Conservation (phyloP, 1,284 basidiomycete species). For the Gomphus bonarii region DNA sequence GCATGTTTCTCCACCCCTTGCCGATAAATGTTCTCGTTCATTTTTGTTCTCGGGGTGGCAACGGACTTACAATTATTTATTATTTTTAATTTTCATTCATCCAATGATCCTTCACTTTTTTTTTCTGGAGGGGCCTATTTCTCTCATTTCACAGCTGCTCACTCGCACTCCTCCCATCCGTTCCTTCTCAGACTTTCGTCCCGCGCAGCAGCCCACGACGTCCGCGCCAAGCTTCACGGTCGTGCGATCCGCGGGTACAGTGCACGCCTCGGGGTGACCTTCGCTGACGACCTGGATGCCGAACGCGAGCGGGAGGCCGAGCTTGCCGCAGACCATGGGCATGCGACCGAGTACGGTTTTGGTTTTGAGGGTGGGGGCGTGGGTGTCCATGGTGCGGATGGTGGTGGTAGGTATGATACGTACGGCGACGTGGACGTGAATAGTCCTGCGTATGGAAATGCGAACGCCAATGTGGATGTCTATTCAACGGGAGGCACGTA, state of each 20-base stretch:
- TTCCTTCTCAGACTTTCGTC: constrained; percentile 43
- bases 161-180: neutral
- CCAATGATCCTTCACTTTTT: neutral
- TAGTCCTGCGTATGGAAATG: neutral
- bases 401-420: neutral
- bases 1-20: too few relatives aligned
- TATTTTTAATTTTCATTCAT: too few relatives aligned
- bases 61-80: too few relatives aligned
- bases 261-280: neutral
- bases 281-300: neutral
- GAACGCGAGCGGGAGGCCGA: neutral
- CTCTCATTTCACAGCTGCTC: neutral
- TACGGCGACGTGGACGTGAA: neutral
- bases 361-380: neutral
- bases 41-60: too few relatives aligned
- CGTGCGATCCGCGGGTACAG: constrained; percentile 57
- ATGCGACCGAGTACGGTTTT: neutral
- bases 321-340: neutral
- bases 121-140: neutral
- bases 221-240: constrained; percentile 62
- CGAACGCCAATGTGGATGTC: neutral
- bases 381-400: neutral
- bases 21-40: too few relatives aligned
- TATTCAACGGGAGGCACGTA: neutral
- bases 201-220: constrained; percentile 55